Evolutionary conservation across 2,329 filamentous ascomycete genomes (phyloP).

Genomic region (Penicillium sp.): DNA sequence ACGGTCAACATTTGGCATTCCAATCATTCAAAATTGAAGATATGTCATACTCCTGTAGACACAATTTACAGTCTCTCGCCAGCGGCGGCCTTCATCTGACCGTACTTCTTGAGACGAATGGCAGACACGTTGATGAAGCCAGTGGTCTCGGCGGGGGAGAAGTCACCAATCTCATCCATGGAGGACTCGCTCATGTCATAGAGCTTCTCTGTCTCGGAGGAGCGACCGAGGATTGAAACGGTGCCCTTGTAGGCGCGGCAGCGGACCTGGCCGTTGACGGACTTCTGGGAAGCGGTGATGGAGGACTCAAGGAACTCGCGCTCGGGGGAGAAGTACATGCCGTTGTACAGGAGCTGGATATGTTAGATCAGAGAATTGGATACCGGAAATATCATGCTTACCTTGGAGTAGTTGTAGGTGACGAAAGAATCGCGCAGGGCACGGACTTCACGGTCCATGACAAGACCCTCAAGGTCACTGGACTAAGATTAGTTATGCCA

Average conservation of each 20-base stretch:
- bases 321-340: slow-evolving; percentile 65
- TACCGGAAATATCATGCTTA: neutral
- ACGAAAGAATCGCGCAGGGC: slow-evolving; percentile 70
- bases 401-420: slow-evolving; percentile 62
- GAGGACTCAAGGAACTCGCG: slow-evolving; percentile 64
- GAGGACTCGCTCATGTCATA: slow-evolving; percentile 65
- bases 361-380: slow-evolving; percentile 2
- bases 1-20: slow-evolving; percentile 25
- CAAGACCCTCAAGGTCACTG: slow-evolving; percentile 52
- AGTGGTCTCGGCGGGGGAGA: slow-evolving; percentile 64
- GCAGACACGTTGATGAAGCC: slow-evolving; percentile 55
- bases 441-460: slow-evolving; percentile 67
- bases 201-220: slow-evolving; percentile 67
- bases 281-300: slow-evolving; percentile 31
- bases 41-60: slow-evolving; percentile 2
- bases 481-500: slow-evolving; percentile 7
- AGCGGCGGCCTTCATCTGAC: slow-evolving; percentile 39
- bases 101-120: slow-evolving; percentile 47
- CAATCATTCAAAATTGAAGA: slow-evolving; percentile 8
- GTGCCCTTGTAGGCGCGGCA: slow-evolving; percentile 67
- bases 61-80: slow-evolving; percentile 33
- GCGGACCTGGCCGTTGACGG: slow-evolving; percentile 62
- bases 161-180: slow-evolving; percentile 71
- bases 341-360: slow-evolving; percentile 27
- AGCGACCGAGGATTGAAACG: slow-evolving; percentile 53